Conservation (phyloP, 129 eudicot species). For the Deinandra increscens region DNA sequence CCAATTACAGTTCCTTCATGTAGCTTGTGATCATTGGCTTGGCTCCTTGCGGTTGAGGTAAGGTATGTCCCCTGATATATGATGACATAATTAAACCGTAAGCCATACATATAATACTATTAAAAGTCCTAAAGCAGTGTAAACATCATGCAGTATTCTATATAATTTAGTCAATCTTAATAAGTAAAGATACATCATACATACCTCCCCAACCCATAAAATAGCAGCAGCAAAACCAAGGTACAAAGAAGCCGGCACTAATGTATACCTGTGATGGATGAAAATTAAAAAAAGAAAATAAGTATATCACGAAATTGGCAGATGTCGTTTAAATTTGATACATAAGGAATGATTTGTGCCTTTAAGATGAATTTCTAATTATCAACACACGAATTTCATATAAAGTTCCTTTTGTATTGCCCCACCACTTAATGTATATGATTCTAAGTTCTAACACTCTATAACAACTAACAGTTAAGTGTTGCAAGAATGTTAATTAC, state of each 20-base stretch:
- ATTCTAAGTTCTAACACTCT: background rate
- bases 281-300: slow-evolving; percentile 2
- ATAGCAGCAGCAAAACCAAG: slow-evolving; percentile 93
- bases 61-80: slow-evolving; percentile 85
- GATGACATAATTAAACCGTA: slow-evolving; percentile 13
- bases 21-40: slow-evolving; percentile 65
- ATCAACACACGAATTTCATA: background rate
- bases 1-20: slow-evolving; percentile 90
- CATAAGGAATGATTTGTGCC: slow-evolving; percentile 1
- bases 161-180: slow-evolving; percentile 7
- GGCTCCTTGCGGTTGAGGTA: slow-evolving; percentile 81
- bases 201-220: slow-evolving; percentile 97
- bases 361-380: background rate
- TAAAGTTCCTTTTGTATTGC: background rate
- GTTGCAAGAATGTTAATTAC: slow-evolving; percentile 34
- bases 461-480: background rate
- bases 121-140: background rate
- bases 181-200: background rate
- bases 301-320: background rate
- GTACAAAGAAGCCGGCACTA: slow-evolving; percentile 91
- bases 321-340: background rate
- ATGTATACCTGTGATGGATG: slow-evolving; percentile 65
- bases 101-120: background rate
- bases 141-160: background rate
- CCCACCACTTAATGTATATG: background rate